phyloP scores from a whole-genome alignment of 768 basidiomycete species.

The Rhodotorula toruloides region DNA sequence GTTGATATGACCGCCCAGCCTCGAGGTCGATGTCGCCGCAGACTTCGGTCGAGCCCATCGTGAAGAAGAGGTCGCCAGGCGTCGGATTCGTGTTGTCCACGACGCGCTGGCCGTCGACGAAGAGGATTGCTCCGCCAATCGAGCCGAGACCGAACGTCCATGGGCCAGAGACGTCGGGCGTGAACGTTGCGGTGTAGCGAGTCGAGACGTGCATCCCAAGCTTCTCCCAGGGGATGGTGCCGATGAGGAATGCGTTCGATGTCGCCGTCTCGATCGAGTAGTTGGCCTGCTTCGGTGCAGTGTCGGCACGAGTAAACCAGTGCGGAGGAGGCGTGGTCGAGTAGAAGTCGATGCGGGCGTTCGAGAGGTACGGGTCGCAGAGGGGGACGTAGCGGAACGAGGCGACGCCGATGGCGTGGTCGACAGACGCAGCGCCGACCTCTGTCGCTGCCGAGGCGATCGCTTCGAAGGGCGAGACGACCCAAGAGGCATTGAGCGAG shows the following conservation, averaged over 20 bases:
- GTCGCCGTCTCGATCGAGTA: constrained; percentile 4
- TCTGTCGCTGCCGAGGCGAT: constrained; percentile 44
- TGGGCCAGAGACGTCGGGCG: constrained; percentile 22
- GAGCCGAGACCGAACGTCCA: constrained; percentile 37
- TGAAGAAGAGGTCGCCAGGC: constrained; percentile 31
- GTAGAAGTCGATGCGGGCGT: constrained; percentile 34
- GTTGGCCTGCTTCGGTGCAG: background rate
- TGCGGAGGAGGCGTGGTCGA: constrained; percentile 1
- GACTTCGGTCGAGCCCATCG: constrained; percentile 32
- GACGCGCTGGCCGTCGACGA: constrained; percentile 34
- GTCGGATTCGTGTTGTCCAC: constrained; percentile 29
- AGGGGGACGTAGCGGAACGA: constrained; percentile 36
- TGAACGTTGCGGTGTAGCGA: constrained; percentile 21
- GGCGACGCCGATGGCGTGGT: constrained; percentile 24
- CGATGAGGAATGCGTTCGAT: constrained; percentile 28
- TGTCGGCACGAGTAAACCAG: constrained; percentile 3
- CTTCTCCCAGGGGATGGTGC: constrained; percentile 21
- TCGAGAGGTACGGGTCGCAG: constrained; percentile 24
- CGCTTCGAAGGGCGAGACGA: constrained; percentile 46
- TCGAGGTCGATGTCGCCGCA: constrained; percentile 41
- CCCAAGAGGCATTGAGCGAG: constrained; percentile 45
- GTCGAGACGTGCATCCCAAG: background rate
- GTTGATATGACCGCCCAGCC: constrained; percentile 40
- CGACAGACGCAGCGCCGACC: constrained; percentile 22
- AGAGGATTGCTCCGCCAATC: constrained; percentile 31